phyloP scores from a whole-genome alignment of 768 basidiomycete species.

The Pleurotus salmoneostramineus region DNA sequence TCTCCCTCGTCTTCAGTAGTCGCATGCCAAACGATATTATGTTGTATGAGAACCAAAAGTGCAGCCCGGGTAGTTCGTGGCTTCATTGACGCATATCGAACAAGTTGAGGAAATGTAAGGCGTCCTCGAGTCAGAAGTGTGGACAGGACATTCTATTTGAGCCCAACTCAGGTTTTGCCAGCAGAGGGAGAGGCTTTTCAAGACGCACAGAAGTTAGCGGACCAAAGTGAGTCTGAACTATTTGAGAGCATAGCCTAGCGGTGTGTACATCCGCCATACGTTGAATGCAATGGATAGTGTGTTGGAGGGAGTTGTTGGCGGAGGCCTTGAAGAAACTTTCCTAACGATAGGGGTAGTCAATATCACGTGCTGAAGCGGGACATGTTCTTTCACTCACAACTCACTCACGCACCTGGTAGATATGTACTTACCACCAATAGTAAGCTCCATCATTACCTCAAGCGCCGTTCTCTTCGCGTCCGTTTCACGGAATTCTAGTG shows the following conservation, averaged over 20 bases:
- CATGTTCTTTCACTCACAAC: too few species aligned
- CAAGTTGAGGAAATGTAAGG: constrained; percentile 63
- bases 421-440: too few species aligned
- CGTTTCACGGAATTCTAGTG: neutral
- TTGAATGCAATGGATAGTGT: neutral
- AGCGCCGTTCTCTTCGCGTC: neutral
- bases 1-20: constrained; percentile 68
- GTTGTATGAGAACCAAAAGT: constrained; percentile 80
- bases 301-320: neutral
- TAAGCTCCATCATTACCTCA: neutral
- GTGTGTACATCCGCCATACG: constrained; percentile 67
- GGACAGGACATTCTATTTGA: constrained; percentile 62
- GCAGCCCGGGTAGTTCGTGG: constrained; percentile 65
- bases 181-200: neutral
- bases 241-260: constrained; percentile 55
- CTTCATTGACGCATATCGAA: constrained; percentile 65
- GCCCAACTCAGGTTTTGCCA: neutral
- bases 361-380: too few species aligned
- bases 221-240: constrained; percentile 65
- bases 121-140: constrained; percentile 80
- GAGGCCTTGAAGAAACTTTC: neutral
- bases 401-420: too few species aligned
- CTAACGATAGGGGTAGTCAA: too few species aligned
- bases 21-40: constrained; percentile 88
- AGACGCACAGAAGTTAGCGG: constrained; percentile 56